These are phyloP conservation scores for Apiosordaria backusii DNA, from an alignment of 495 filamentous ascomycete genomes.

Conservation along the genomic window DNA sequence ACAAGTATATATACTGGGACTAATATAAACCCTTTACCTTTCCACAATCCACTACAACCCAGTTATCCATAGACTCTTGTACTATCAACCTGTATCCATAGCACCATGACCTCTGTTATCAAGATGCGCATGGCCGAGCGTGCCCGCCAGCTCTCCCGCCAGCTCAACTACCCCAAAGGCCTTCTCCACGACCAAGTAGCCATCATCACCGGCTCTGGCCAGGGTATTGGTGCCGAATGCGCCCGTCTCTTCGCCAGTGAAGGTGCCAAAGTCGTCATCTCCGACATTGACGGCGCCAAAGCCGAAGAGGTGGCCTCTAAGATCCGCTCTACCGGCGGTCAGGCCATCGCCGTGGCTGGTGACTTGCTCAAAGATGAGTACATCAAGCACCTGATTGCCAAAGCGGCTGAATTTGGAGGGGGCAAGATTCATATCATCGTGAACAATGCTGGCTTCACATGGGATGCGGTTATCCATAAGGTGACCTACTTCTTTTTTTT, in stretches of 20 bases:
- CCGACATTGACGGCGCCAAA: slow-evolving; percentile 75
- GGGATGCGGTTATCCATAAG: slow-evolving; percentile 90
- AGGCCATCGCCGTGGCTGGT: slow-evolving; percentile 66
- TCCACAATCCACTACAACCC: not conserved
- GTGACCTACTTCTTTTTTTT: slow-evolving; percentile 32
- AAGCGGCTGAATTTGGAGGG: slow-evolving; percentile 70
- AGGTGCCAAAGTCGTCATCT: slow-evolving; percentile 76
- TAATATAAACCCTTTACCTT: not conserved
- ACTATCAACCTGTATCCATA: slow-evolving; percentile 1
- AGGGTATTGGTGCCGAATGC: slow-evolving; percentile 84
- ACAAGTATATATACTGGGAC: not conserved
- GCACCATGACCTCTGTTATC: not conserved
- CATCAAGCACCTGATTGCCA: slow-evolving; percentile 64
- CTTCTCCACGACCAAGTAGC: slow-evolving; percentile 75
- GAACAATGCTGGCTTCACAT: slow-evolving; percentile 85
- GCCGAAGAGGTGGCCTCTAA: slow-evolving; percentile 55
- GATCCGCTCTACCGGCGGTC: slow-evolving; percentile 63
- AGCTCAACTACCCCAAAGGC: slow-evolving; percentile 76
- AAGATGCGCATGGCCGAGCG: slow-evolving; percentile 48
- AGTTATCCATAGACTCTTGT: not conserved
- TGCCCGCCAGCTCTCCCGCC: slow-evolving; percentile 63
- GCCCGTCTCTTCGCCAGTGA: slow-evolving; percentile 80
- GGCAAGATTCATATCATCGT: slow-evolving; percentile 88
- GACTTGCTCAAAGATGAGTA: slow-evolving; percentile 68
- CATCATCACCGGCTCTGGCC: slow-evolving; percentile 83